Percentiles rank a stretch among this genome's conserved stretches.
Evolutionary conservation across 1,284 basidiomycete species (phyloP).

Genomic region (Malassezia slooffiae): DNA sequence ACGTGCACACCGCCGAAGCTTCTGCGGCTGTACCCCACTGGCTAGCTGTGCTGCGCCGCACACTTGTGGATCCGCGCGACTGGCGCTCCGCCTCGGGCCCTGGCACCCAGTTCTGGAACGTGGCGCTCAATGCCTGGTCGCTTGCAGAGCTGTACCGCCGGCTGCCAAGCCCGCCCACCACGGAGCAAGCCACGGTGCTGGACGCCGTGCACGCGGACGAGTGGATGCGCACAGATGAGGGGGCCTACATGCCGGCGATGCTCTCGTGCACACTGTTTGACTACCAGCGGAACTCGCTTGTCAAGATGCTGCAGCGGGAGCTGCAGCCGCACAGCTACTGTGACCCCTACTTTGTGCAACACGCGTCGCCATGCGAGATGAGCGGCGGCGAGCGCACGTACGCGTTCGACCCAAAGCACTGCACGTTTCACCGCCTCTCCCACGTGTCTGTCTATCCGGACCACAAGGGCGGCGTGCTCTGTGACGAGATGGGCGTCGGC

Average conservation of each 20-base stretch:
- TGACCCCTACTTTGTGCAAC: slow-evolving; percentile 7
- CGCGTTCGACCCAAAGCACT: slow-evolving; percentile 1
- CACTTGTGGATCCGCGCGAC: no score
- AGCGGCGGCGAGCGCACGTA: not conserved
- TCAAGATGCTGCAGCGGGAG: slow-evolving; percentile 18
- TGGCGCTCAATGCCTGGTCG: slow-evolving; percentile 1
- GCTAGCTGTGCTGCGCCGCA: no score
- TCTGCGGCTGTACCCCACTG: no score
- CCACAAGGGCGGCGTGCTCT: slow-evolving; percentile 16
- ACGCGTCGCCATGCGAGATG: not conserved
- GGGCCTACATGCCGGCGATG: no score
- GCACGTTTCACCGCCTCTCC: not conserved
- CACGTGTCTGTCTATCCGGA: slow-evolving; percentile 3
- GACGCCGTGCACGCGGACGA: no score
- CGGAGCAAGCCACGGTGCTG: no score
- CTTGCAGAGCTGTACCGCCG: slow-evolving; percentile 6
- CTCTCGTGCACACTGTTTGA: slow-evolving; percentile 7
- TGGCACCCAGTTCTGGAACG: not conserved
- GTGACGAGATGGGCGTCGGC: slow-evolving; percentile 23
- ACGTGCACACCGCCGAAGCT: no score
- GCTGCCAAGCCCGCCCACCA: slow-evolving; percentile 4
- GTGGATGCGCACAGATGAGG: no score
- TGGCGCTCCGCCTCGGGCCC: no score
- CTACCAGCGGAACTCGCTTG: slow-evolving; percentile 14
- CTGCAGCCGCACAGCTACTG: slow-evolving; percentile 3